Base-by-base conservation (phyloP, 257 asterid species). In the Prunella vulgaris region DNA sequence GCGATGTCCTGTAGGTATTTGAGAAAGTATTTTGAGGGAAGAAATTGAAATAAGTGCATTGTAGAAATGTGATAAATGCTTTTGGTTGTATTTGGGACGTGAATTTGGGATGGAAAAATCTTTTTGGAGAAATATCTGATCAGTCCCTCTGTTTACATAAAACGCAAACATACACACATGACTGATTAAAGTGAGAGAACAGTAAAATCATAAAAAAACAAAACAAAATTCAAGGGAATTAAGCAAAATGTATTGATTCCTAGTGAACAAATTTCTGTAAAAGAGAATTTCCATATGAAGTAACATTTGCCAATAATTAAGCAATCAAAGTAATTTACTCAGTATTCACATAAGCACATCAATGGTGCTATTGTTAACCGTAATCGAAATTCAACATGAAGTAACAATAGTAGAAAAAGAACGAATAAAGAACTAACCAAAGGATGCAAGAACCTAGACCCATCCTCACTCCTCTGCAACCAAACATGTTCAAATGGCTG, bases 401-500 rank as follows among this genome's bases (percentile, higher is more conserved):
- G 51, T 21, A 33, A 53, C n/a, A 38, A 5, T 60, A 57, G 77
- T 5, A 6, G 21, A 46, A 63, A 57, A 33, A 15, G 2, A 15
- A 32, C 33, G 21, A 48, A 8, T 21, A 27, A 57, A 48, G 58
- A 64, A 84, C 97, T 73, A 73, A 90, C 96, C 97, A 89, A 66
- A 22, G 96, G 93, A 84, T 91, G 96, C 25, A 85, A 10, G 70
- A 84, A 81, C 71, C 82, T 76, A 21, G 84, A 79, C 70, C 88
- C 96, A 77, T 91, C 96, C 69, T 89, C 95, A 68, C 83, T 85
- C 80, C 58, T 89, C 81, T 87, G 85, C 83, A 91, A 68, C 97
- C 97, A 94, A 33, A 91, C 97, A 64, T 94, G 99, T 57, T 91
- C 95, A 60, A 87, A 84, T 0, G 96, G 95, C 86, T 87, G 92